Base-by-base conservation (phyloP, 78 protist species). In the Thecamonas trahens region DNA sequence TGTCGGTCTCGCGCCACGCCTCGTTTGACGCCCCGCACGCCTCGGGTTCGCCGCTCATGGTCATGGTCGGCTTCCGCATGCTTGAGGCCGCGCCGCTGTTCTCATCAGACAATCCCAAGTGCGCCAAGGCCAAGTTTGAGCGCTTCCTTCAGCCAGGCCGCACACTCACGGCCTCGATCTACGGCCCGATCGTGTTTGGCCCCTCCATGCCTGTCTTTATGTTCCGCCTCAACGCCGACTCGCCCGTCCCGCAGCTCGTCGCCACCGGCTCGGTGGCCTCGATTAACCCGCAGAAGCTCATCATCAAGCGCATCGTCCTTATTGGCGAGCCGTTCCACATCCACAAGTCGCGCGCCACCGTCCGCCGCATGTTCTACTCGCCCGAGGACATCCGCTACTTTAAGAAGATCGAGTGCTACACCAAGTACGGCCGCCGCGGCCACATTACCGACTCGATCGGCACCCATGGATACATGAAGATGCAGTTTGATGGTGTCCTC, bases 371-470 rank as follows among this genome's bases (percentile, higher is more conserved):
- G 99, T 97, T 97, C 76, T 95, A 63, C 80, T 20, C 26, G 1
- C 39, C 89, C 0, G 96, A 91, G 20, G 99, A 98, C 70, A 82
- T 98, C 45, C 47, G 50, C 1, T 97, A 91, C 93, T 98, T 93
- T 91, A 93, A 92, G 72, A 94, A 95, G 5, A 82, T 96, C 37
- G 97, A 95, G 52, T 9, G 7, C 7, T 8, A 15, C 15, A 97
- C 99, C 26, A 95, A 92, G 68, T 3, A 68, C 29, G 99, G 99
- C 18, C 71, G 93, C 13, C 18, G 64, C 13, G 99, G 99, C 9
- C 80, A 81, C 70, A 98, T 98, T 52, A 60, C 47, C 37, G 91
- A 87, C 65, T 61, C 97, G 9, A 61, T 97, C 38, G 87, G 96
- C 61, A 81, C 93, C 8, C 94, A 88, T 61, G 97, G 98, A 8